Conservation (phyloP, 352 stramenopile species). For the Pythium periplocum region DNA sequence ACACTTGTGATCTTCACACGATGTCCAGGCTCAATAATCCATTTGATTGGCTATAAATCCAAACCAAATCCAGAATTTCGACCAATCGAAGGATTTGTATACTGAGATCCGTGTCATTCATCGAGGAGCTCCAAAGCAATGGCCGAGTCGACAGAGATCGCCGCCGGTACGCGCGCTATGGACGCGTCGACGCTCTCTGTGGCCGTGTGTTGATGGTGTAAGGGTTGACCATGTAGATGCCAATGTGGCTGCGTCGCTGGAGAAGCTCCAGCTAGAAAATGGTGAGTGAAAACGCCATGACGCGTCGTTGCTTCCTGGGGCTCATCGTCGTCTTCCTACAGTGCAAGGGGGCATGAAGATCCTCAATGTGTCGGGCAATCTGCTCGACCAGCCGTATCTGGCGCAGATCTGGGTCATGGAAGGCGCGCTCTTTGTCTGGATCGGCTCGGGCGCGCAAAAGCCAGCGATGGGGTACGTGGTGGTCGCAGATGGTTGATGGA, state of each 20-base stretch:
- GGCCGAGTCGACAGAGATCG: slow-evolving; percentile 2
- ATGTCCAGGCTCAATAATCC: slow-evolving; percentile 7
- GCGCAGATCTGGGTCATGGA: slow-evolving; percentile 69
- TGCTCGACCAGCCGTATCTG: slow-evolving; percentile 66
- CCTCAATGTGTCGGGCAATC: slow-evolving; percentile 43
- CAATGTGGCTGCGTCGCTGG: slow-evolving; percentile 4
- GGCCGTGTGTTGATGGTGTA: no score
- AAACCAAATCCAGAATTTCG: neutral
- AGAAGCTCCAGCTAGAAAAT: slow-evolving; percentile 14
- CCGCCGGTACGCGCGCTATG: slow-evolving; percentile 1
- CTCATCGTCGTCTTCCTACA: neutral
- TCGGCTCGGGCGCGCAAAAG: slow-evolving; percentile 45
- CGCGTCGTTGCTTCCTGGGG: neutral
- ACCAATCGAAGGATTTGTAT: slow-evolving; percentile 7
- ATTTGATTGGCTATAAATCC: slow-evolving; percentile 12
- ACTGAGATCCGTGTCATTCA: no score
- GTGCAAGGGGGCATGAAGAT: slow-evolving; percentile 13
- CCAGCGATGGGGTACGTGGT: slow-evolving; percentile 27
- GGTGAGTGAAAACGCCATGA: slow-evolving; percentile 2
- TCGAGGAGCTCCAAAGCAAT: no score
- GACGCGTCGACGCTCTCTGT: neutral
- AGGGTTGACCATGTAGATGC: neutral
- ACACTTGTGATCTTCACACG: slow-evolving; percentile 5
- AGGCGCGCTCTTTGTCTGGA: slow-evolving; percentile 76
- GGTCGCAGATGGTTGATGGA: no score